phyloP scores from a whole-genome alignment of 352 stramenopile species.

The Hyaloperonospora arabidopsidis region DNA sequence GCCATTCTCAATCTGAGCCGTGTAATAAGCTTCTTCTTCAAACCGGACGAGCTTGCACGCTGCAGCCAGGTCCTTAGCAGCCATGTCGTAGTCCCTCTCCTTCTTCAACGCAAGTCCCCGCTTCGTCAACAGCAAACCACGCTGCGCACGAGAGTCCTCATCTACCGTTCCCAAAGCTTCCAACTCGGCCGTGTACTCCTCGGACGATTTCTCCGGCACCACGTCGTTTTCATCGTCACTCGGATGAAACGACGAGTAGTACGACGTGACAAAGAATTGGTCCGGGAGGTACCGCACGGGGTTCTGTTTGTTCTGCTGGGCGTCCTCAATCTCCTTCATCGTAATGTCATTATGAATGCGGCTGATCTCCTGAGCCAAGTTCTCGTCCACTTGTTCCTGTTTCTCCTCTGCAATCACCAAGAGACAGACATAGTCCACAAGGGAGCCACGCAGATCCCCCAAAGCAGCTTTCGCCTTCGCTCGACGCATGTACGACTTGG shows the following conservation, averaged over 20 bases:
- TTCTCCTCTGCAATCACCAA: constrained; percentile 74
- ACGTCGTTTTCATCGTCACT: constrained; percentile 73
- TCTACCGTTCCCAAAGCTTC: constrained; percentile 24
- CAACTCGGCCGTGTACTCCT: constrained; percentile 52
- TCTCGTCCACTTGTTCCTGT: constrained; percentile 64
- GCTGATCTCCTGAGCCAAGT: constrained; percentile 61
- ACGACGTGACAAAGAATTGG: constrained; percentile 80
- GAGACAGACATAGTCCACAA: constrained; percentile 76
- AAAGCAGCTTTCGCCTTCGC: constrained; percentile 52
- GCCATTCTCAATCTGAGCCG: constrained; percentile 66
- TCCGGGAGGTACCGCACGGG: constrained; percentile 56
- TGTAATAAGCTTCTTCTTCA: constrained; percentile 58
- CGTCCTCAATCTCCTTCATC: constrained; percentile 50
- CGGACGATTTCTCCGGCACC: constrained; percentile 40
- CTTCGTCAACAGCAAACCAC: constrained; percentile 50
- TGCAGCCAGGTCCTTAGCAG: constrained; percentile 49
- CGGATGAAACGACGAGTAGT: constrained; percentile 80
- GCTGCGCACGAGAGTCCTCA: constrained; percentile 28
- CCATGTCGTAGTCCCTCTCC: constrained; percentile 59
- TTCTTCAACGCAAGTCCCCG: constrained; percentile 56
- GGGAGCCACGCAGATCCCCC: constrained; percentile 45
- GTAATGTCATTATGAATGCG: constrained; percentile 70
- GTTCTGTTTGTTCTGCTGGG: constrained; percentile 54
- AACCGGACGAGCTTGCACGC: constrained; percentile 40
- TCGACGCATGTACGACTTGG: constrained; percentile 72